Evolutionary conservation across 805 yeast genomes (phyloP).

Genomic region (Yamadazyma tumulicola): DNA sequence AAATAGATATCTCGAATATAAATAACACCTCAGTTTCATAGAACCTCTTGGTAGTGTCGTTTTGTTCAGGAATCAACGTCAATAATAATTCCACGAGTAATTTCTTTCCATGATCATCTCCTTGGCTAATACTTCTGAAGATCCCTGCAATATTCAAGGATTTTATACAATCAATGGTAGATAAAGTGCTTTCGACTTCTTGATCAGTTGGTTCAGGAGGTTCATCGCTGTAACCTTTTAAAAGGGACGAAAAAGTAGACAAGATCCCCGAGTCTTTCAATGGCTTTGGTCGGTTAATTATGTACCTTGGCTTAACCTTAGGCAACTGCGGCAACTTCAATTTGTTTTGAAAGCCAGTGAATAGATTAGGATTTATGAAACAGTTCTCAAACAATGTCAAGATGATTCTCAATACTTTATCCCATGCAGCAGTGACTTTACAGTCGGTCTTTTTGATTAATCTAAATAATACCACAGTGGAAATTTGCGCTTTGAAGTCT

Average conservation of each 20-base stretch:
- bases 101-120: slow-evolving; percentile 33
- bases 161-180: slow-evolving; percentile 78
- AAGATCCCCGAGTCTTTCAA: slow-evolving; percentile 75
- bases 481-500: slow-evolving; percentile 87
- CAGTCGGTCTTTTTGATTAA: slow-evolving; percentile 59
- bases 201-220: slow-evolving; percentile 90
- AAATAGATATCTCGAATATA: slow-evolving; percentile 41
- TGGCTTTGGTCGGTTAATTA: slow-evolving; percentile 59
- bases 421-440: slow-evolving; percentile 57
- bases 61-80: slow-evolving; percentile 23
- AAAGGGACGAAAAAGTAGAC: slow-evolving; percentile 86
- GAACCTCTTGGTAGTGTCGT: slow-evolving; percentile 30
- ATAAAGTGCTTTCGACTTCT: slow-evolving; percentile 80
- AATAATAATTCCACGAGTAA: slow-evolving; percentile 26
- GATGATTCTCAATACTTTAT: slow-evolving; percentile 53
- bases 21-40: slow-evolving; percentile 49
- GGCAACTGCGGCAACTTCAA: slow-evolving; percentile 52
- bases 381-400: slow-evolving; percentile 69
- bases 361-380: slow-evolving; percentile 58
- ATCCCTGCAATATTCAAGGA: slow-evolving; percentile 61
- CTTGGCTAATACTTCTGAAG: slow-evolving; percentile 46
- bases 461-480: slow-evolving; percentile 81
- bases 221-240: slow-evolving; percentile 83
- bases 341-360: slow-evolving; percentile 59
- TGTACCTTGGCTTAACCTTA: slow-evolving; percentile 62